Evolutionary conservation across 495 filamentous ascomycete species (phyloP).

Genomic region (Hyaloscypha hepaticicola): DNA sequence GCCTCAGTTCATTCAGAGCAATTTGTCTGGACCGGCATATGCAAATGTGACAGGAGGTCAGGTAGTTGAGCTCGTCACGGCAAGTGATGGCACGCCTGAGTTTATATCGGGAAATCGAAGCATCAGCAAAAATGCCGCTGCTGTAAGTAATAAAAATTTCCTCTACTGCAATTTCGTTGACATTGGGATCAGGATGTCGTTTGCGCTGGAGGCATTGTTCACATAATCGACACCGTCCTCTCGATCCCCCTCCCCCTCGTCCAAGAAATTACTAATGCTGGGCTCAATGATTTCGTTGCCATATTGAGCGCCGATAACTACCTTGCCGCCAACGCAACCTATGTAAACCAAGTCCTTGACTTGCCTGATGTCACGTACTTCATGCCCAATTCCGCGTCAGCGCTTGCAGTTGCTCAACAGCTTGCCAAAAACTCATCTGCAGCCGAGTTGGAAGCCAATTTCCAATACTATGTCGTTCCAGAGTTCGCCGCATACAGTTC

Average conservation of each 20-base stretch:
- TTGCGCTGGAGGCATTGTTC: conserved; percentile 46
- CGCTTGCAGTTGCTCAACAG: conserved; percentile 34
- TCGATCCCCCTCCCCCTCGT: conserved; percentile 33
- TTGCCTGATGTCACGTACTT: conserved; percentile 46
- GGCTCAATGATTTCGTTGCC: background rate
- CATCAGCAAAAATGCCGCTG: conserved; percentile 22
- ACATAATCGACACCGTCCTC: conserved; percentile 46
- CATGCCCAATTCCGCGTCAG: conserved; percentile 44
- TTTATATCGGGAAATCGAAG: conserved; percentile 28
- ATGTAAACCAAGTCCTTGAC: background rate
- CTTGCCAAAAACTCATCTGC: conserved; percentile 25
- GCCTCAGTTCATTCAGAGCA: conserved; percentile 41
- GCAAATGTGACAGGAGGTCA: conserved; percentile 34
- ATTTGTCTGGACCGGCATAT: conserved; percentile 31
- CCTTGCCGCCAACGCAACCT: conserved; percentile 15
- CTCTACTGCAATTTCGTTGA: background rate
- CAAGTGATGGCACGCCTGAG: conserved; percentile 31
- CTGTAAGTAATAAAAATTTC: background rate
- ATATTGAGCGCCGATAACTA: conserved; percentile 34
- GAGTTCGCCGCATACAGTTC: conserved; percentile 36
- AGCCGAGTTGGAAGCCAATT: background rate
- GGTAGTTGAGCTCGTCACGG: conserved; percentile 28
- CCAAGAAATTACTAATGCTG: conserved; percentile 36
- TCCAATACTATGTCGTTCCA: conserved; percentile 35
- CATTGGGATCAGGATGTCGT: conserved; percentile 35